phyloP scores from a whole-genome alignment of 495 filamentous ascomycete species.

The Diplogelasinospora grovesii region DNA sequence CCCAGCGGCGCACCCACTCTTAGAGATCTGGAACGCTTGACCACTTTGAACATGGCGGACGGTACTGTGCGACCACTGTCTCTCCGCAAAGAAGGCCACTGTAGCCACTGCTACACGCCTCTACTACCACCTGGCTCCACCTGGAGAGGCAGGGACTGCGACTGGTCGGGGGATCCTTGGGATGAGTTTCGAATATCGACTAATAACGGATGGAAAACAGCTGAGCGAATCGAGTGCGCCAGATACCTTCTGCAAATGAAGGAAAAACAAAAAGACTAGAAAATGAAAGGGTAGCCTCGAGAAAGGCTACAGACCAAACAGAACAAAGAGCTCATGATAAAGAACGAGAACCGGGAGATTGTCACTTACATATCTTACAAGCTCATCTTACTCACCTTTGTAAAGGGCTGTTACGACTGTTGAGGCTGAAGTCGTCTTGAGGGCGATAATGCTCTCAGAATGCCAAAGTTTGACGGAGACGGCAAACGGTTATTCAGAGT shows the following conservation, averaged over 20 bases:
- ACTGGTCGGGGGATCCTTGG: slow-evolving; percentile 8
- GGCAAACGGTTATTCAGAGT: slow-evolving; percentile 35
- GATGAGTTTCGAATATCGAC: slow-evolving; percentile 24
- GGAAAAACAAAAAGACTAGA: slow-evolving; percentile 7
- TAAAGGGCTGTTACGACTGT: neutral
- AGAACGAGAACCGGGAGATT: slow-evolving; percentile 19
- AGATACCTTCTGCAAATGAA: slow-evolving; percentile 11
- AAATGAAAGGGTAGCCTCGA: slow-evolving; percentile 12
- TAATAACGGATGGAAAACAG: slow-evolving; percentile 19
- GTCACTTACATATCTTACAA: slow-evolving; percentile 18
- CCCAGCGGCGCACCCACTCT: slow-evolving; percentile 7
- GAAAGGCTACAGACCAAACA: slow-evolving; percentile 10
- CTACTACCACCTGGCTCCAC: slow-evolving; percentile 4
- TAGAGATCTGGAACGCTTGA: slow-evolving; percentile 20
- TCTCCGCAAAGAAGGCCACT: neutral
- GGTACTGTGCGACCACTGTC: slow-evolving; percentile 5
- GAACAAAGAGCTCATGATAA: slow-evolving; percentile 9
- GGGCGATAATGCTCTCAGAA: slow-evolving; percentile 2
- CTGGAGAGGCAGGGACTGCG: neutral
- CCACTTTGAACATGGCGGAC: slow-evolving; percentile 26
- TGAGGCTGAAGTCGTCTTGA: slow-evolving; percentile 4
- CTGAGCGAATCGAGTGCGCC: slow-evolving; percentile 23
- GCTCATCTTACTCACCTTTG: slow-evolving; percentile 9
- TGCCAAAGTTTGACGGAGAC: slow-evolving; percentile 20
- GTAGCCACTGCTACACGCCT: neutral